Percentiles rank a stretch among this genome's conserved stretches.
These are phyloP conservation scores for Luffa acutangula DNA, from an alignment of 306 rosid species.

Conservation along the genomic window DNA sequence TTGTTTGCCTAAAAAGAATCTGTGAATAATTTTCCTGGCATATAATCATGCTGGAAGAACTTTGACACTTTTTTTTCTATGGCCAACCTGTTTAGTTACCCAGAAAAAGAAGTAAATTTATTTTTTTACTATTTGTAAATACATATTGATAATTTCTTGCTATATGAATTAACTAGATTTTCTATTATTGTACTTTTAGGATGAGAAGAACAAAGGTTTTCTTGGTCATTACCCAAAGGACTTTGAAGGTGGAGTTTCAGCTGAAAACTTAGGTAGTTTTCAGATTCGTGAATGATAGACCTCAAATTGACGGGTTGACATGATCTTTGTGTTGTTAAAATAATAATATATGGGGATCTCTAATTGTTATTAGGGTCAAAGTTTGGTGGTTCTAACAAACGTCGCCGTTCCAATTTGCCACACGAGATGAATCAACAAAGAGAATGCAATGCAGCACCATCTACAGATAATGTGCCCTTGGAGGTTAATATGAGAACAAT, in stretches of 20 bases:
- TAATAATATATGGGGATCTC: too few relatives aligned
- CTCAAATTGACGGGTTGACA: background rate
- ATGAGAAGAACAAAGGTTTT: conserved; percentile 41
- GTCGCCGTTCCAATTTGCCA: too few relatives aligned
- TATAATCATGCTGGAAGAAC: background rate
- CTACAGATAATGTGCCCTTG: conserved; percentile 25
- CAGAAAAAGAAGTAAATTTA: background rate
- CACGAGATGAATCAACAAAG: too few relatives aligned
- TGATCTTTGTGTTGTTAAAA: too few relatives aligned
- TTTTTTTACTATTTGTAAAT: background rate
- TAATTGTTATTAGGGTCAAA: too few relatives aligned
- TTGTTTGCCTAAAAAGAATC: background rate
- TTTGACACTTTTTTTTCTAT: background rate
- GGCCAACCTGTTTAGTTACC: background rate
- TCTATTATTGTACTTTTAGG: conserved; percentile 15
- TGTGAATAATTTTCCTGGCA: background rate
- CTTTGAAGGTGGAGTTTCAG: conserved; percentile 56
- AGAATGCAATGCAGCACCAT: background rate
- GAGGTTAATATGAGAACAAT: conserved; percentile 34
- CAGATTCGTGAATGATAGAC: background rate
- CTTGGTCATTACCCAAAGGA: conserved; percentile 73
- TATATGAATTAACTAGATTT: background rate
- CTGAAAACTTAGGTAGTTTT: conserved; percentile 52
- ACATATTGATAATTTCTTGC: background rate
- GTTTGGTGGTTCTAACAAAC: too few relatives aligned